phyloP scores from a whole-genome alignment of 805 yeast species.

The Debaryomyces tyrocola region DNA sequence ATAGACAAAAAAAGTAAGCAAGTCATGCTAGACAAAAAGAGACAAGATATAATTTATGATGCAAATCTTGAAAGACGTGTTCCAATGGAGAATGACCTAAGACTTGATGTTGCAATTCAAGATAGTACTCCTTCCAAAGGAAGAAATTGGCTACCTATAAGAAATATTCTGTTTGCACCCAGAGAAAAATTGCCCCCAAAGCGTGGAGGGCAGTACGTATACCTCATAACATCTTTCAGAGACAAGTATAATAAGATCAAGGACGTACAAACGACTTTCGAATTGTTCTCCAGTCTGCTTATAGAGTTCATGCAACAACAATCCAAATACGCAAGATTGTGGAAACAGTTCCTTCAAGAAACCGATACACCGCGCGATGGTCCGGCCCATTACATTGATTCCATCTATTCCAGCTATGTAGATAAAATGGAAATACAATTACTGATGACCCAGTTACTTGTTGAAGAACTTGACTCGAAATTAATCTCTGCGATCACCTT shows the following conservation, averaged over 20 bases:
- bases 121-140: background rate
- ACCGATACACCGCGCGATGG: background rate
- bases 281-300: background rate
- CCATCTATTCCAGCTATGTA: constrained; percentile 8
- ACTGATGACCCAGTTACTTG: constrained; percentile 1
- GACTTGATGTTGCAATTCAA: constrained; percentile 4
- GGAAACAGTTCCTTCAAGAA: constrained; percentile 7
- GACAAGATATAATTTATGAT: background rate
- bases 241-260: constrained; percentile 4
- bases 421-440: constrained; percentile 7
- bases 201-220: background rate
- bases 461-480: constrained; percentile 3
- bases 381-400: constrained; percentile 2
- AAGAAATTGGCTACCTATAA: background rate
- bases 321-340: constrained; percentile 4
- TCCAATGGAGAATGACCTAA: constrained; percentile 7
- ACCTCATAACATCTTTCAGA: constrained; percentile 2
- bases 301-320: constrained; percentile 4
- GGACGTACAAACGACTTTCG: constrained; percentile 1
- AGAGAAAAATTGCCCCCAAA: background rate
- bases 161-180: background rate
- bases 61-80: background rate
- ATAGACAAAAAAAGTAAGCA: constrained; percentile 10
- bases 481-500: constrained; percentile 4
- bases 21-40: background rate